Evolutionary conservation across 768 basidiomycete genomes (phyloP).

Genomic region (Thelephora ganbajun): DNA sequence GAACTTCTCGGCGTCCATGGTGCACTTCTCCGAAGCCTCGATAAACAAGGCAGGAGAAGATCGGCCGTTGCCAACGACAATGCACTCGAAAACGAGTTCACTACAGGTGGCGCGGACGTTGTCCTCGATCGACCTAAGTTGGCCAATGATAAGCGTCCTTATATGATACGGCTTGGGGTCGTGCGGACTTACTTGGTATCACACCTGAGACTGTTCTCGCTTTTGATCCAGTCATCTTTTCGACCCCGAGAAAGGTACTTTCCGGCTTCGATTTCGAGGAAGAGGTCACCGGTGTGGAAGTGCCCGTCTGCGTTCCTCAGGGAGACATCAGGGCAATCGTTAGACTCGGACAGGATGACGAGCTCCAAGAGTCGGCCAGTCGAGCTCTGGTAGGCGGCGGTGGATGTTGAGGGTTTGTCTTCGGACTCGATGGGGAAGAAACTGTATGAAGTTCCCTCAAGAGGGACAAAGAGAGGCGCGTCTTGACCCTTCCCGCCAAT

Average conservation of each 20-base stretch:
- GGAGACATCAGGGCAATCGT: constrained; percentile 51
- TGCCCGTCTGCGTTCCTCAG: constrained; percentile 50
- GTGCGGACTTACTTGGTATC: constrained; percentile 43
- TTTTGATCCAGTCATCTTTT: constrained; percentile 81
- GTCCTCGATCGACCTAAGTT: constrained; percentile 56
- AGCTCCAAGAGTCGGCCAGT: constrained; percentile 48
- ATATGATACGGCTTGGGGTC: background rate
- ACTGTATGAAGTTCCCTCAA: constrained; percentile 53
- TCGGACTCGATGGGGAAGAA: constrained; percentile 43
- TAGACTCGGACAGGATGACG: constrained; percentile 52
- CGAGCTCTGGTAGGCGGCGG: constrained; percentile 33
- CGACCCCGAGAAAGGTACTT: constrained; percentile 55
- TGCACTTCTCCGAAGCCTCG: constrained; percentile 33
- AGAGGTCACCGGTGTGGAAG: constrained; percentile 76
- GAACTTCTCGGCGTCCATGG: constrained; percentile 41
- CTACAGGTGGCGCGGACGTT: constrained; percentile 54
- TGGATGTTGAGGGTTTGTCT: constrained; percentile 10
- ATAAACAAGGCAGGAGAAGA: constrained; percentile 68
- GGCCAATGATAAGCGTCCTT: background rate
- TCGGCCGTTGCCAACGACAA: constrained; percentile 65
- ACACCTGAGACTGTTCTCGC: constrained; percentile 62
- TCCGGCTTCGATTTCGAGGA: constrained; percentile 45
- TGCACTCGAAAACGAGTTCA: constrained; percentile 53
- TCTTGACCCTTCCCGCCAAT: constrained; percentile 36
- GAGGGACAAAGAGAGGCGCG: constrained; percentile 36